Conservation (phyloP, 2,329 filamentous ascomycete species). For the Hypoxylon sp. region DNA sequence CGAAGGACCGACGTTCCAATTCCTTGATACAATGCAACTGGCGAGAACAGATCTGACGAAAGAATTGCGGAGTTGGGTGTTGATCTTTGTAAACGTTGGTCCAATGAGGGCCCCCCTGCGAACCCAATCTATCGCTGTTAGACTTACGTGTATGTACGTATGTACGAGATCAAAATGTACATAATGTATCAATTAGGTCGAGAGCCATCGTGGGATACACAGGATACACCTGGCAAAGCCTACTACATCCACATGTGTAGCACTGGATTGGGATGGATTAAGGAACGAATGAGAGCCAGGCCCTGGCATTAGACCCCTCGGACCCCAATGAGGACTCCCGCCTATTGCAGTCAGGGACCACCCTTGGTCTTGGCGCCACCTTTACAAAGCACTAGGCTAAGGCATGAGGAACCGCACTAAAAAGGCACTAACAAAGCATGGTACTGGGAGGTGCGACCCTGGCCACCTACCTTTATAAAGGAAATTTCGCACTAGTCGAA, state of each 20-base stretch:
- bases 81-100: constrained; percentile 9
- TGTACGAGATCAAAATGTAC: constrained; percentile 8
- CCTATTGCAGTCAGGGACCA: constrained; percentile 28
- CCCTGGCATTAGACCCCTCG: constrained; percentile 37
- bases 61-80: constrained; percentile 12
- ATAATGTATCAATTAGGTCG: constrained; percentile 18
- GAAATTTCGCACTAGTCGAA: too few relatives aligned
- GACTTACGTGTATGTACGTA: constrained; percentile 19
- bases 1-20: constrained; percentile 25
- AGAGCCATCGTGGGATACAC: constrained; percentile 11
- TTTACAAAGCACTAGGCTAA: constrained; percentile 29
- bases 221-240: constrained; percentile 12
- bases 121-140: constrained; percentile 11
- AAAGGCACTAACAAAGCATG: not conserved
- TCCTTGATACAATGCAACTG: constrained; percentile 25
- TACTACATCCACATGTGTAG: not conserved
- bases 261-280: constrained; percentile 22
- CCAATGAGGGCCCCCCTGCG: constrained; percentile 7
- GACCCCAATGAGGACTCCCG: constrained; percentile 23
- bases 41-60: constrained; percentile 7
- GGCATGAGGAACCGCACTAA: constrained; percentile 1
- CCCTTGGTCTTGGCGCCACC: constrained; percentile 32
- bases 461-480: too few relatives aligned
- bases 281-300: constrained; percentile 33
- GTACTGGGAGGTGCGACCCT: too few relatives aligned